These are phyloP conservation scores for Leccinum pachyderme DNA, from an alignment of 1,284 basidiomycete genomes.

Conservation along the genomic window DNA sequence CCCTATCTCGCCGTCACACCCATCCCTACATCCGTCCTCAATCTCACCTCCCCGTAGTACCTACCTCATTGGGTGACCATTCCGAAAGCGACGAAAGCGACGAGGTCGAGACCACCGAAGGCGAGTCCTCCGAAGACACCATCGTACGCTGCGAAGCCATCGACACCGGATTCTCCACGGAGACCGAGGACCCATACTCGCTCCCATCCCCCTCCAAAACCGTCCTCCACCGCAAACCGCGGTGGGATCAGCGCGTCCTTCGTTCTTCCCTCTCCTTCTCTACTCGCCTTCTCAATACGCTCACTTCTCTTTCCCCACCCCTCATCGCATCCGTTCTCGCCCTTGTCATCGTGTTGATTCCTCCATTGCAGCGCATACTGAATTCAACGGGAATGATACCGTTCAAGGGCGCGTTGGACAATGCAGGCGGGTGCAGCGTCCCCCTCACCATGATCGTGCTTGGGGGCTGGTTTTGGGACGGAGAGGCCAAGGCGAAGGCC, in stretches of 20 bases:
- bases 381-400: constrained; percentile 57
- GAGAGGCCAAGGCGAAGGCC: constrained; percentile 13
- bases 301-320: constrained; percentile 40
- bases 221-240: not conserved
- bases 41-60: constrained; percentile 24
- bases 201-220: not conserved
- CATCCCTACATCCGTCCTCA: not conserved
- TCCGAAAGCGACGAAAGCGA: constrained; percentile 25
- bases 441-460: constrained; percentile 90
- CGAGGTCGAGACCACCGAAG: constrained; percentile 19
- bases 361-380: constrained; percentile 70
- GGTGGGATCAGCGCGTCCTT: constrained; percentile 2
- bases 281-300: not conserved
- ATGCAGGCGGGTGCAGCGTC: constrained; percentile 81
- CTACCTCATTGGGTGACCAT: constrained; percentile 23
- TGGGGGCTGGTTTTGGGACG: constrained; percentile 84
- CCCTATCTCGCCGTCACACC: not conserved
- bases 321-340: constrained; percentile 80
- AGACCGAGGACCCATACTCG: constrained; percentile 9
- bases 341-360: constrained; percentile 78
- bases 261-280: not conserved
- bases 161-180: constrained; percentile 20
- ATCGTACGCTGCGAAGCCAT: constrained; percentile 10
- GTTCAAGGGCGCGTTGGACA: constrained; percentile 68
- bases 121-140: constrained; percentile 24